Percentiles rank a stretch among this genome's conserved stretches.
Evolutionary conservation across 208 protist species (phyloP).

Genomic region (Endotrypanum monterogeii): DNA sequence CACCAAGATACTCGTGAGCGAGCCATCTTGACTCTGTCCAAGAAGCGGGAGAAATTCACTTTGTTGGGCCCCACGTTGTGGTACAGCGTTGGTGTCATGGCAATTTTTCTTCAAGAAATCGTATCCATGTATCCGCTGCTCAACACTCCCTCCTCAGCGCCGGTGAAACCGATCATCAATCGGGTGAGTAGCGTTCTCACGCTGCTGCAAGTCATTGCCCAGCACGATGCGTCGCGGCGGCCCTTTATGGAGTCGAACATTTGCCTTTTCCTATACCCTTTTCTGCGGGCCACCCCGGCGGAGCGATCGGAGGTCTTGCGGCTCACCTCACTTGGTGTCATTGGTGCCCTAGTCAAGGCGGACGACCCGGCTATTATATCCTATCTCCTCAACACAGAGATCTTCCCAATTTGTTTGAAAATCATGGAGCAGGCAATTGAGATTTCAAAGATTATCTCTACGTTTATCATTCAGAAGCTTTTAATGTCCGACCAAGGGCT

Average conservation of each 20-base stretch:
- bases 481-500: conserved; percentile 97
- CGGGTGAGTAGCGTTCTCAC: conserved; percentile 98
- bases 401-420: conserved; percentile 99
- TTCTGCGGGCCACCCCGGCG: conserved; percentile 96
- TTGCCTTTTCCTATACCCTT: conserved; percentile 99
- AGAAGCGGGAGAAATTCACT: conserved; percentile 93
- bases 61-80: conserved; percentile 97
- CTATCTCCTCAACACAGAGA: conserved; percentile 98
- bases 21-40: conserved; percentile 94
- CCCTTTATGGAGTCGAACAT: conserved; percentile 99
- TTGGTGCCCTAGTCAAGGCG: conserved; percentile 98
- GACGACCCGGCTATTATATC: conserved; percentile 91
- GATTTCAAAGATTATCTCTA: conserved; percentile 98
- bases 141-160: conserved; percentile 52
- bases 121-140: conserved; percentile 98
- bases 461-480: conserved; percentile 99
- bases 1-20: conserved; percentile 84
- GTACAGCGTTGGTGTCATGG: conserved; percentile 98
- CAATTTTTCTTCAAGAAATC: conserved; percentile 98
- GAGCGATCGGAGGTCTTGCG: conserved; percentile 97
- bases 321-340: conserved; percentile 98
- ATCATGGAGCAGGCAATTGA: conserved; percentile 99
- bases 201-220: conserved; percentile 98
- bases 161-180: conserved; percentile 82
- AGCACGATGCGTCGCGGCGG: conserved; percentile 95